Evolutionary conservation across 83 land plant species (phyloP).

Genomic region (Picea engelmannii): DNA sequence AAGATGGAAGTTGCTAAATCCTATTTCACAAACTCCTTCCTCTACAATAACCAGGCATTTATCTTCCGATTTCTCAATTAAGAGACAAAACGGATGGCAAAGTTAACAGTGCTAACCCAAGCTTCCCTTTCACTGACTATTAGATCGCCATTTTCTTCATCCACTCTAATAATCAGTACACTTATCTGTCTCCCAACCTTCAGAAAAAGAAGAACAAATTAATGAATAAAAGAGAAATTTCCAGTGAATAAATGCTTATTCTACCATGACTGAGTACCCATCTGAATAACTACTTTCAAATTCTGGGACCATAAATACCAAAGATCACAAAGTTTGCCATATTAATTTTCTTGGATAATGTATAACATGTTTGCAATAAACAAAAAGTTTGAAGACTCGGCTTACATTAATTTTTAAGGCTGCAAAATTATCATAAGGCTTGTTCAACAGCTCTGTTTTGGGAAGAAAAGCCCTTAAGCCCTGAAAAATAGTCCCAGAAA

Average conservation of each 20-base stretch:
- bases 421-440: constrained; percentile 34
- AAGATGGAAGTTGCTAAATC: too few relatives aligned
- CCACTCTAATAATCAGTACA: constrained; percentile 56
- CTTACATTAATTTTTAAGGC: constrained; percentile 64
- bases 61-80: not conserved
- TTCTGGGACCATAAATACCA: not conserved
- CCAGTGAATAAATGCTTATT: not conserved
- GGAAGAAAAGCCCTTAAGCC: constrained; percentile 79
- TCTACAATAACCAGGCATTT: not conserved
- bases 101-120: constrained; percentile 52
- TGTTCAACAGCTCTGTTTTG: constrained; percentile 61
- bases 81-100: not conserved
- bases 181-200: constrained; percentile 58
- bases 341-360: not conserved
- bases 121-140: constrained; percentile 74
- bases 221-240: not conserved
- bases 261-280: not conserved
- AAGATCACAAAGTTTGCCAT: not conserved
- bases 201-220: constrained; percentile 13
- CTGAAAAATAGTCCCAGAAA: constrained; percentile 36
- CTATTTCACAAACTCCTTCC: not conserved
- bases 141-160: constrained; percentile 62
- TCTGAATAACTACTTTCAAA: not conserved
- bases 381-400: not conserved
- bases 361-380: not conserved